These are phyloP conservation scores for Teratosphaeria nubilosa DNA, from an alignment of 2,329 filamentous ascomycete genomes.

Conservation along the genomic window DNA sequence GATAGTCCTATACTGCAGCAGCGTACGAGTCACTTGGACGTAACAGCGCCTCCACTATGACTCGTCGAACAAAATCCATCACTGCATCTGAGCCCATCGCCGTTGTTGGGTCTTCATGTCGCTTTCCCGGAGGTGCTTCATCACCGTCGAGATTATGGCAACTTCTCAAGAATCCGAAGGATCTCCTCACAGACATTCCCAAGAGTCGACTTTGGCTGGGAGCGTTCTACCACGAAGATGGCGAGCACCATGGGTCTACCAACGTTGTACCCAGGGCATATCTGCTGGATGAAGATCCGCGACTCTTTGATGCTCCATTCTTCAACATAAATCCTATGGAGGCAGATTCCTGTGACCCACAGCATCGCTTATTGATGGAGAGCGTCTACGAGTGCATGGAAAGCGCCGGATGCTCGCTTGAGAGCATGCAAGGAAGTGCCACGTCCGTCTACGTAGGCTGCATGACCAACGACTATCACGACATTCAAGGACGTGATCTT, in stretches of 20 bases:
- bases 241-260: background rate
- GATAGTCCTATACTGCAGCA: background rate
- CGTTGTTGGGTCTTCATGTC: background rate
- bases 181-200: background rate
- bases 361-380: background rate
- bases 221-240: background rate
- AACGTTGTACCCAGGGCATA: background rate
- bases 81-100: background rate
- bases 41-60: background rate
- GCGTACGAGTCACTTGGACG: background rate
- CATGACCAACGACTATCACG: background rate
- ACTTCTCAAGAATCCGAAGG: background rate
- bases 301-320: background rate
- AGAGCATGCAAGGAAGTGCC: background rate
- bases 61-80: background rate
- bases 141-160: background rate
- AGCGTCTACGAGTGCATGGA: background rate
- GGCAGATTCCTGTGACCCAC: background rate
- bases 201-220: background rate
- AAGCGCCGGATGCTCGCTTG: background rate
- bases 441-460: background rate
- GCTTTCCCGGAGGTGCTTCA: background rate
- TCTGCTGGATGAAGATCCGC: background rate
- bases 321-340: background rate
- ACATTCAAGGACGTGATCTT: background rate